A percentile compares a stretch with the other conserved stretches of the same genome.
Conservation (phyloP, 768 basidiomycete genomes). For the Zangia roseola region DNA sequence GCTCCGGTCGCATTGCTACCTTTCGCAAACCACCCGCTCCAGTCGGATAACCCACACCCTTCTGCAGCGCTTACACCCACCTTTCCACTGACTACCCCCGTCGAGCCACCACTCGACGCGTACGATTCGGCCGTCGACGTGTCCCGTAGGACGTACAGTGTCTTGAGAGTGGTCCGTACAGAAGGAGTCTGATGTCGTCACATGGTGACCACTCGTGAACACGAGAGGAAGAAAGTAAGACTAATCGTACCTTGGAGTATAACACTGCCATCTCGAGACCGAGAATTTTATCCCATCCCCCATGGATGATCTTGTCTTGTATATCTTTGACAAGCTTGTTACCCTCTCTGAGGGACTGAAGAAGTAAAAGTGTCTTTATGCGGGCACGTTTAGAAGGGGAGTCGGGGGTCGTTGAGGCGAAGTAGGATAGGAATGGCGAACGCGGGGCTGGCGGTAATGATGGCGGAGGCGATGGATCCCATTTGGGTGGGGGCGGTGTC, state of each 20-base stretch:
- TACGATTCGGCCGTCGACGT: conserved; percentile 80
- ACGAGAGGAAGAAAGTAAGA: not conserved
- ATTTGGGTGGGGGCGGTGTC: conserved; percentile 7
- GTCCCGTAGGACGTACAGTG: conserved; percentile 70
- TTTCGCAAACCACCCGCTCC: conserved; percentile 37
- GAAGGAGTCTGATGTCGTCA: conserved; percentile 6
- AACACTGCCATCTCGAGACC: conserved; percentile 76
- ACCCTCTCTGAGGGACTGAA: conserved; percentile 45
- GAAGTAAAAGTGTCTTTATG: conserved; percentile 73
- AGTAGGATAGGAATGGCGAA: conserved; percentile 54
- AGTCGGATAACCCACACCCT: conserved; percentile 42
- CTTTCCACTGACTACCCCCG: conserved; percentile 59
- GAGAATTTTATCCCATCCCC: conserved; percentile 48
- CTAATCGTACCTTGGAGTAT: conserved; percentile 62
- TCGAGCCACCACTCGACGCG: conserved; percentile 73
- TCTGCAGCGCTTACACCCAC: conserved; percentile 53
- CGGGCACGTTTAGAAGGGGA: conserved; percentile 70
- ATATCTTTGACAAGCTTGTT: conserved; percentile 16
- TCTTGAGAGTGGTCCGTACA: conserved; percentile 50
- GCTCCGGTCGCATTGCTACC: conserved; percentile 51
- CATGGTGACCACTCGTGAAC: not conserved
- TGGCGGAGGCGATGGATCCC: not conserved
- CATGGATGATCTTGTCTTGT: conserved; percentile 16
- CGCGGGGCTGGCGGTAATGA: conserved; percentile 10
- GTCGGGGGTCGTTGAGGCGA: conserved; percentile 80